A percentile compares a stretch with the other conserved stretches of the same genome.
These are phyloP conservation scores for Wickerhamiella qilinensis DNA, from an alignment of 805 yeast species.

Conservation along the genomic window DNA sequence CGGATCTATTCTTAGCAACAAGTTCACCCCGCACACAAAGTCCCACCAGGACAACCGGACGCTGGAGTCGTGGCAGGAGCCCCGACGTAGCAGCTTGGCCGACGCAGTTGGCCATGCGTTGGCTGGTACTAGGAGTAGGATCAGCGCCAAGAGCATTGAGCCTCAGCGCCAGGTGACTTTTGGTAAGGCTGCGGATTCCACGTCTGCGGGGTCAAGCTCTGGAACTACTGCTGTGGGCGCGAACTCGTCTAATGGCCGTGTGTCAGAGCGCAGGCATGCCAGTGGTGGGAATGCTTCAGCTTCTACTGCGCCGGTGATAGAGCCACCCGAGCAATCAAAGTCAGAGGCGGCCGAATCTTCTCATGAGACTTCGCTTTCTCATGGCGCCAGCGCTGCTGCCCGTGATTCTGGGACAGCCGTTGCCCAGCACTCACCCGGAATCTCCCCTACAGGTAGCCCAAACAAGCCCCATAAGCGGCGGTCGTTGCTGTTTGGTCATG, in stretches of 20 bases:
- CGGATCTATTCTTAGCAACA: constrained; percentile 68
- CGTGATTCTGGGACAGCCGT: not conserved
- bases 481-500: not conserved
- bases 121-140: not conserved
- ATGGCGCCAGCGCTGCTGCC: not conserved
- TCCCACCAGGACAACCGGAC: not conserved
- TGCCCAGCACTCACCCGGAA: not conserved
- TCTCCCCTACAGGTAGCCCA: not conserved
- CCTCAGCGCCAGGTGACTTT: not conserved
- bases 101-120: not conserved
- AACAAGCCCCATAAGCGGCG: not conserved
- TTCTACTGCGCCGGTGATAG: not conserved
- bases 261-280: not conserved
- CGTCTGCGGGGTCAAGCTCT: too few species aligned
- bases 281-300: not conserved
- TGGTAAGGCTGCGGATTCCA: too few species aligned
- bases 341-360: not conserved
- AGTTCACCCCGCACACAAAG: constrained; percentile 27
- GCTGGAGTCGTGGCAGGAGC: not conserved
- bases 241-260: not conserved
- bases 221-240: too few species aligned
- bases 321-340: not conserved
- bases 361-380: not conserved
- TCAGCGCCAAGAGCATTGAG: not conserved
- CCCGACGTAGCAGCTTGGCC: not conserved